Conservation (phyloP, 495 filamentous ascomycete species). For the Neurospora sp. region DNA sequence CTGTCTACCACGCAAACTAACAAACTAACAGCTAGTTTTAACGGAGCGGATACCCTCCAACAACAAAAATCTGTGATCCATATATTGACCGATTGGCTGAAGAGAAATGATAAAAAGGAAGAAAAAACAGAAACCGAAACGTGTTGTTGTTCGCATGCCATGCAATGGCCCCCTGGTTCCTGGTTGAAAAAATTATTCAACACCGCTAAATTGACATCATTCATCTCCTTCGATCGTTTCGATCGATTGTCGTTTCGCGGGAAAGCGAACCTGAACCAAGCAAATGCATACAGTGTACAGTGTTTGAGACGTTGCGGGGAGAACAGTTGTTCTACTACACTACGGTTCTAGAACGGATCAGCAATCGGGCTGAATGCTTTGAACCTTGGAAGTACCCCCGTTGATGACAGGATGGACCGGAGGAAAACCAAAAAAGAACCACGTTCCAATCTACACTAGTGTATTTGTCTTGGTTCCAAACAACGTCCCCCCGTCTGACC, state of each 20-base stretch:
- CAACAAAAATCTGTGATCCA: conserved; percentile 1
- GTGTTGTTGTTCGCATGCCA: neutral
- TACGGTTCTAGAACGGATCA: neutral
- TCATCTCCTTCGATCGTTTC: neutral
- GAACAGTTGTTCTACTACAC: neutral
- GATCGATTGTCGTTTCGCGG: neutral
- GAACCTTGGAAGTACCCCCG: neutral
- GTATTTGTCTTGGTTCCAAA: neutral
- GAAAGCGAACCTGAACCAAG: neutral
- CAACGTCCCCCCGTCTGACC: neutral
- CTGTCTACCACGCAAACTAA: neutral
- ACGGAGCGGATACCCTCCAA: neutral
- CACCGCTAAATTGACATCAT: conserved; percentile 5
- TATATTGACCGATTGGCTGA: neutral
- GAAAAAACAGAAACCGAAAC: neutral
- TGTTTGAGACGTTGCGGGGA: neutral
- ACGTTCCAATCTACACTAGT: neutral
- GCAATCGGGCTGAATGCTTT: neutral
- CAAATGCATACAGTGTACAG: neutral
- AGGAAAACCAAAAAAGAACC: neutral
- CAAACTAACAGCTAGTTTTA: neutral
- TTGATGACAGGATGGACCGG: neutral
- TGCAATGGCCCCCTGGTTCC: neutral
- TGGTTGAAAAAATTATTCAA: neutral
- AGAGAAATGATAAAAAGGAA: neutral